A percentile compares a stretch with the other conserved stretches of the same genome.
Conservation (phyloP, 2,329 filamentous ascomycete species). For the Metarhizium anisopliae region DNA sequence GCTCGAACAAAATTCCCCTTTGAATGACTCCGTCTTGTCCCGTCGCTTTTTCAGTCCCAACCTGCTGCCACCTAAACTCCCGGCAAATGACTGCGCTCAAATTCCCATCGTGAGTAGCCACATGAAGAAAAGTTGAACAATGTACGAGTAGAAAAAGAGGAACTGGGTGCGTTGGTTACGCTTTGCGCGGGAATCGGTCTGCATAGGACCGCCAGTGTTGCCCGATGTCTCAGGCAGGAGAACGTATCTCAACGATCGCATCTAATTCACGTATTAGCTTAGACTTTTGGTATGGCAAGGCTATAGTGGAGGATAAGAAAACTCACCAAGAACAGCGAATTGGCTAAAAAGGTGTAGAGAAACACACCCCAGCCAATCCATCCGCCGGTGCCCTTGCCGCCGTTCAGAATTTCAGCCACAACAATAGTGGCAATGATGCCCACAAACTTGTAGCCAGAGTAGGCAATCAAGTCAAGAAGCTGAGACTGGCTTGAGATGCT, state of each 20-base stretch:
- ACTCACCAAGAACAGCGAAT: slow-evolving; percentile 87
- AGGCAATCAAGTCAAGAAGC: slow-evolving; percentile 86
- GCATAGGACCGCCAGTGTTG: slow-evolving; percentile 55
- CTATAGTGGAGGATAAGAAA: not conserved
- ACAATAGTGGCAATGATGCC: slow-evolving; percentile 86
- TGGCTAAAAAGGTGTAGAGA: slow-evolving; percentile 83
- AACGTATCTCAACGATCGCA: slow-evolving; percentile 92
- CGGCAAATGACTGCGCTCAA: slow-evolving; percentile 13
- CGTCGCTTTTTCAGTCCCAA: not conserved
- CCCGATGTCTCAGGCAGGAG: slow-evolving; percentile 74
- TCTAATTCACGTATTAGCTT: slow-evolving; percentile 36
- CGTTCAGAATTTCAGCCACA: slow-evolving; percentile 67
- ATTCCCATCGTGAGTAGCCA: slow-evolving; percentile 51
- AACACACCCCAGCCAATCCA: slow-evolving; percentile 88
- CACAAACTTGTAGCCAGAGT: slow-evolving; percentile 98
- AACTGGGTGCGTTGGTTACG: slow-evolving; percentile 85
- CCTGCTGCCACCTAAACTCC: not conserved
- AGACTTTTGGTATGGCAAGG: slow-evolving; percentile 9
- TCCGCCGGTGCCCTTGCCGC: slow-evolving; percentile 72
- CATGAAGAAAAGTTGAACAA: slow-evolving; percentile 93
- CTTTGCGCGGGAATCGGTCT: slow-evolving; percentile 72
- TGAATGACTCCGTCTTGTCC: slow-evolving; percentile 11
- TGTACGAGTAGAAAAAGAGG: slow-evolving; percentile 87
- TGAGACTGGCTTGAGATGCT: slow-evolving; percentile 92
- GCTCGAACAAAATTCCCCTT: not conserved